Conservation (phyloP, 2,329 filamentous ascomycete species). For the Fusarium redolens region DNA sequence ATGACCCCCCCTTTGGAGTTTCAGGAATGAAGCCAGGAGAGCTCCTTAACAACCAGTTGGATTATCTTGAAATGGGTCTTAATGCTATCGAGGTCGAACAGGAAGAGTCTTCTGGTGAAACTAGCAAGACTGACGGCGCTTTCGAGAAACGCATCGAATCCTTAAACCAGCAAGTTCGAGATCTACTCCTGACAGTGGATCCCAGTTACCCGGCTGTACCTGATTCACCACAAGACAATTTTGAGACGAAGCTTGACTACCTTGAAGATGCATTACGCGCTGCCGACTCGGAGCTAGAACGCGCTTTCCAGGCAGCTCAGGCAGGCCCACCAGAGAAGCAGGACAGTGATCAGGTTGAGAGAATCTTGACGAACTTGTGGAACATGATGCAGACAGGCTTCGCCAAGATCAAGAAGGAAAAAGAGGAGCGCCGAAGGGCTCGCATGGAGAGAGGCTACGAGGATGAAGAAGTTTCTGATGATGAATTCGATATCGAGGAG, state of each 20-base stretch:
- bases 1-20: slow-evolving; percentile 53
- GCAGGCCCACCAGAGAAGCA: slow-evolving; percentile 44
- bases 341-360: slow-evolving; percentile 65
- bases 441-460: slow-evolving; percentile 67
- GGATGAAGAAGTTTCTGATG: slow-evolving; percentile 71
- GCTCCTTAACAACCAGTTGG: slow-evolving; percentile 68
- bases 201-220: slow-evolving; percentile 68
- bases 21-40: slow-evolving; percentile 56
- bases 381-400: slow-evolving; percentile 64
- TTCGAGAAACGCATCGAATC: slow-evolving; percentile 67
- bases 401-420: slow-evolving; percentile 64
- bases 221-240: slow-evolving; percentile 63
- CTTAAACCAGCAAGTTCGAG: slow-evolving; percentile 73
- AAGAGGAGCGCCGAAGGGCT: slow-evolving; percentile 63
- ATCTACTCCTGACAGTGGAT: slow-evolving; percentile 63
- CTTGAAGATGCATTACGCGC: slow-evolving; percentile 70
- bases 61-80: slow-evolving; percentile 77
- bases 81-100: slow-evolving; percentile 70
- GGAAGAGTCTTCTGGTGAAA: slow-evolving; percentile 53
- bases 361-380: slow-evolving; percentile 66
- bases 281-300: slow-evolving; percentile 58
- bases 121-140: slow-evolving; percentile 55
- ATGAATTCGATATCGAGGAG: slow-evolving; percentile 67
- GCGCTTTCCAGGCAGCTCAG: slow-evolving; percentile 46
- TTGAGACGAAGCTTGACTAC: slow-evolving; percentile 76